Evolutionary conservation across 2,329 filamentous ascomycete genomes (phyloP).

Genomic region (Graphiopsis chlorocephala): DNA sequence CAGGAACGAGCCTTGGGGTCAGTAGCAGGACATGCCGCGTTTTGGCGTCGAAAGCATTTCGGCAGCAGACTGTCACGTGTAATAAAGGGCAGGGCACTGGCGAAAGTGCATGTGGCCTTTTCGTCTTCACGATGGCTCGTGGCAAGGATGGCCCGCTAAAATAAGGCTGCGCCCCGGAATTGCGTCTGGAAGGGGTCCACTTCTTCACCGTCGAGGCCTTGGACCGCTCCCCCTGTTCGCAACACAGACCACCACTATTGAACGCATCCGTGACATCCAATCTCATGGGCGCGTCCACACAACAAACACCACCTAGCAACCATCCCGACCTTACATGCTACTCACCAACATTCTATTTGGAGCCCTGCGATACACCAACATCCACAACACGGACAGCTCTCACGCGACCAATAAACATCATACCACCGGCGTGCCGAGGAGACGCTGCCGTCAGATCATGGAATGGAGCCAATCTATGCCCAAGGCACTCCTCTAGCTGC

Average conservation of each 20-base stretch:
- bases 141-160: not conserved
- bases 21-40: not conserved
- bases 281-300: not conserved
- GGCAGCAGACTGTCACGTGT: not conserved
- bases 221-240: not conserved
- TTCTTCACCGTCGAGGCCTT: not conserved
- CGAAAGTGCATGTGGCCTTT: not conserved
- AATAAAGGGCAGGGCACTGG: not conserved
- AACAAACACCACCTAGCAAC: constrained; percentile 1
- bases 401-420: constrained; percentile 1
- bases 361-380: not conserved
- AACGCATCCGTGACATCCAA: not conserved
- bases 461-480: constrained; percentile 85
- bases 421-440: constrained; percentile 5
- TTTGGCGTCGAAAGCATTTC: not conserved
- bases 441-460: constrained; percentile 23
- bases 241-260: not conserved
- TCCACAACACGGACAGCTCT: not conserved
- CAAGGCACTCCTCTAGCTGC: constrained; percentile 84
- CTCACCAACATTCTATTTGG: not conserved
- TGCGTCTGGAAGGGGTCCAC: not conserved
- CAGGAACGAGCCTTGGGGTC: no score
- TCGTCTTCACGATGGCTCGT: not conserved
- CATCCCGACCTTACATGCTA: not conserved
- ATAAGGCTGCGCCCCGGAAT: not conserved